Conservation (phyloP, 2,329 filamentous ascomycete species). For the Fusarium sp. region DNA sequence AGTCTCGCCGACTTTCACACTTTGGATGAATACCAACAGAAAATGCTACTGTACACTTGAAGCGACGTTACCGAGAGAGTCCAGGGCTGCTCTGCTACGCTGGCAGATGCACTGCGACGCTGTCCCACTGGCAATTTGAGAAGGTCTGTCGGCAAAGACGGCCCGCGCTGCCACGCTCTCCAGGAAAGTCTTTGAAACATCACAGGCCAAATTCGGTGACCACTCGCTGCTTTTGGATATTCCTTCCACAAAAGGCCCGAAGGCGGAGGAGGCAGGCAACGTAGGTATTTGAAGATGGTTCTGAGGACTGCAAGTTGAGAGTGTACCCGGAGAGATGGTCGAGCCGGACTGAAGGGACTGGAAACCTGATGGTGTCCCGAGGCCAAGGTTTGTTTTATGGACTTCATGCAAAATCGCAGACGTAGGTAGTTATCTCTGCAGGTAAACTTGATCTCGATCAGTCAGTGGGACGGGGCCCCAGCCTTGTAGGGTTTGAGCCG, state of each 20-base stretch:
- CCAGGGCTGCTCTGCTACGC: background rate
- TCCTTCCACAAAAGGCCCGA: background rate
- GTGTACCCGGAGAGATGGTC: background rate
- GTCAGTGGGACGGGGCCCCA: background rate
- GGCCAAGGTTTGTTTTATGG: background rate
- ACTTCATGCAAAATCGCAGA: background rate
- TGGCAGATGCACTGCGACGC: conserved; percentile 17
- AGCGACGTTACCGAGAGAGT: background rate
- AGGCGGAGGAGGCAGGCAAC: background rate
- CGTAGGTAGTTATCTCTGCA: background rate
- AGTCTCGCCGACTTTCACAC: background rate
- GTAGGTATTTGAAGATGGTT: background rate
- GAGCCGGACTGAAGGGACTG: background rate
- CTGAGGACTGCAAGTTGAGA: background rate
- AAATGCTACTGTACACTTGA: background rate
- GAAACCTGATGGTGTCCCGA: background rate
- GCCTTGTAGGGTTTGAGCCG: background rate
- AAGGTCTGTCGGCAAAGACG: background rate
- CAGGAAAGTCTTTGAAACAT: conserved; percentile 11
- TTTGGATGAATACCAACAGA: background rate
- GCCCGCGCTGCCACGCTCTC: background rate
- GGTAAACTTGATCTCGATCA: conserved; percentile 4
- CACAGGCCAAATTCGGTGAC: background rate
- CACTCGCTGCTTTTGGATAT: background rate
- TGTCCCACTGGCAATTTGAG: conserved; percentile 3